Conservation (phyloP, 257 asterid species). For the Mitragyna speciosa region DNA sequence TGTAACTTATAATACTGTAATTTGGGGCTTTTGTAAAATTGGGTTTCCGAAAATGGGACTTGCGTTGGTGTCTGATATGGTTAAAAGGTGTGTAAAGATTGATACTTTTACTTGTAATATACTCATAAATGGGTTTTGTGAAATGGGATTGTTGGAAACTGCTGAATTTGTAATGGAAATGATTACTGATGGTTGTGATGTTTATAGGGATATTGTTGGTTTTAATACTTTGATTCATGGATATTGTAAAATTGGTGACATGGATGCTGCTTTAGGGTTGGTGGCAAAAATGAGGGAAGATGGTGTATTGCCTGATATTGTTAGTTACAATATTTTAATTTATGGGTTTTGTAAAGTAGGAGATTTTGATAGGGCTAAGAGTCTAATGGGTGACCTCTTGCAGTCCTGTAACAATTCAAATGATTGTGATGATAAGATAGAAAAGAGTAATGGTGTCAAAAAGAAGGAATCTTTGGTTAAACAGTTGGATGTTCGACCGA, state of each 20-base stretch:
- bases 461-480: constrained; percentile 21
- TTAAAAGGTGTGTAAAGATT: constrained; percentile 46
- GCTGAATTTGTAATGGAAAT: constrained; percentile 61
- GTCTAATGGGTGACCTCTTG: constrained; percentile 57
- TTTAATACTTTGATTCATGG: constrained; percentile 68
- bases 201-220: constrained; percentile 57
- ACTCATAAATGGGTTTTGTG: constrained; percentile 77
- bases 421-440: neutral
- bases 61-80: constrained; percentile 77
- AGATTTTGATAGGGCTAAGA: constrained; percentile 69
- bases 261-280: constrained; percentile 48
- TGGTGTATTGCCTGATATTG: constrained; percentile 57
- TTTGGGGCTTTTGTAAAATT: constrained; percentile 77
- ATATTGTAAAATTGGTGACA: constrained; percentile 56
- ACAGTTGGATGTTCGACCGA: constrained; percentile 33
- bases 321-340: constrained; percentile 77
- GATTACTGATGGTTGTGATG: constrained; percentile 36
- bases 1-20: constrained; percentile 77
- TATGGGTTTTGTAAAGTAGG: constrained; percentile 61
- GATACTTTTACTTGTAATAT: constrained; percentile 73
- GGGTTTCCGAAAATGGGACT: constrained; percentile 59
- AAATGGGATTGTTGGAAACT: constrained; percentile 57
- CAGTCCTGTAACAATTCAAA: constrained; percentile 8
- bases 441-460: constrained; percentile 26
- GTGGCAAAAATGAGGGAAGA: constrained; percentile 51